phyloP scores from a whole-genome alignment of 495 filamentous ascomycete species.

The Apodospora peruviana region DNA sequence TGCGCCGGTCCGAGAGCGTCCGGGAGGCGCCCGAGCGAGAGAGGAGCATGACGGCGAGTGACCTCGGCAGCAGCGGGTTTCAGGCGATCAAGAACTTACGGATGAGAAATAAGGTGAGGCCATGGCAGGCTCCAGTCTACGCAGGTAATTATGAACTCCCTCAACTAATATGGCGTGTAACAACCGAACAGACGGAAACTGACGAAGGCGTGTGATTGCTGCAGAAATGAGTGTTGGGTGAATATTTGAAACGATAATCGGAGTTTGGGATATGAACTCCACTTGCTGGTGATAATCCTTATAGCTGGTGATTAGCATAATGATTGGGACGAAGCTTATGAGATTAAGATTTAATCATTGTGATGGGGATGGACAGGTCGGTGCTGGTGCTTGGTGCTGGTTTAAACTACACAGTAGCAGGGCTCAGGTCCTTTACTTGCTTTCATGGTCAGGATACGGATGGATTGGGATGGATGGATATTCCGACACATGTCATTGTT shows the following conservation, averaged over 20 bases:
- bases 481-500: too few species aligned
- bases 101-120: conserved; percentile 23
- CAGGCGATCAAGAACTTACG: conserved; percentile 20
- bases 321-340: too few species aligned
- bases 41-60: conserved; percentile 1
- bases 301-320: neutral
- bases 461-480: too few species aligned
- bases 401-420: too few species aligned
- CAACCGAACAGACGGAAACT: conserved; percentile 4
- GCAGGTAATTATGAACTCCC: conserved; percentile 26
- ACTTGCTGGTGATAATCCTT: too few species aligned
- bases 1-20: conserved; percentile 1
- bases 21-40: conserved; percentile 1
- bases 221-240: conserved; percentile 1
- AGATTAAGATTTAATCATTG: too few species aligned
- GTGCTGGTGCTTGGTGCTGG: too few species aligned
- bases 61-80: conserved; percentile 9
- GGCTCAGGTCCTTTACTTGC: too few species aligned
- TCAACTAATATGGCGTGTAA: neutral
- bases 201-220: conserved; percentile 1
- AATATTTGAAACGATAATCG: too few species aligned
- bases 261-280: too few species aligned
- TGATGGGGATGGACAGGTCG: too few species aligned
- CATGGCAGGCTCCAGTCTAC: conserved; percentile 40
- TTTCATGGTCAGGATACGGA: too few species aligned